Evolutionary conservation across 1,284 basidiomycete species (phyloP).

Genomic region (Ustilago xerochloae): DNA sequence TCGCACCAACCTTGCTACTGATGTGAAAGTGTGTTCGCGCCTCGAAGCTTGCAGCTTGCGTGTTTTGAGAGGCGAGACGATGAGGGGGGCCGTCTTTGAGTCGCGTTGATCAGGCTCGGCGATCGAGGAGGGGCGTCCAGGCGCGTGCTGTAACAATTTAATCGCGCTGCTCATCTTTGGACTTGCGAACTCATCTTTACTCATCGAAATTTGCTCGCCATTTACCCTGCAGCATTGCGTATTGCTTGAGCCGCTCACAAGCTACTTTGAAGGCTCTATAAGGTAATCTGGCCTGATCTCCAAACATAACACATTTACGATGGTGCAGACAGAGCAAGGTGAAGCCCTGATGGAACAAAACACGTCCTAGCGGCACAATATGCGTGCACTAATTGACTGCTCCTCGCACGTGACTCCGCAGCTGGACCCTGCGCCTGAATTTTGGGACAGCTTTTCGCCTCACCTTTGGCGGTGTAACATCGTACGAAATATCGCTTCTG

Average conservation of each 20-base stretch:
- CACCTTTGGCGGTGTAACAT: background rate
- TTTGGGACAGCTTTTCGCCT: background rate
- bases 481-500: too few relatives aligned
- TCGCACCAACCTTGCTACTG: conserved; percentile 3
- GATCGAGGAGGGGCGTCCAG: background rate
- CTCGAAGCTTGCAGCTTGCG: background rate
- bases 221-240: background rate
- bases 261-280: too few relatives aligned
- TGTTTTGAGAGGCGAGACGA: conserved; percentile 1
- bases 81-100: too few relatives aligned
- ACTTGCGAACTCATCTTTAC: background rate
- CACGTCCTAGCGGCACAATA: background rate
- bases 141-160: conserved; percentile 23
- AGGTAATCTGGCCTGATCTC: too few relatives aligned
- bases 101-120: background rate
- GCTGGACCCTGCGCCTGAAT: conserved; percentile 23
- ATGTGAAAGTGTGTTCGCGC: background rate
- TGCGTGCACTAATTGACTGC: conserved; percentile 48
- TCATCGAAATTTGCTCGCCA: background rate
- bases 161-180: conserved; percentile 17
- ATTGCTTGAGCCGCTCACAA: too few relatives aligned
- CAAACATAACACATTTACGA: too few relatives aligned
- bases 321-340: background rate
- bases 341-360: background rate
- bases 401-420: conserved; percentile 47